Evolutionary conservation across 192 early-diverging fungal genomes (phyloP), one percentile per base, ranked within the genome.

Genomic region (Entomortierella lignicola): DNA sequence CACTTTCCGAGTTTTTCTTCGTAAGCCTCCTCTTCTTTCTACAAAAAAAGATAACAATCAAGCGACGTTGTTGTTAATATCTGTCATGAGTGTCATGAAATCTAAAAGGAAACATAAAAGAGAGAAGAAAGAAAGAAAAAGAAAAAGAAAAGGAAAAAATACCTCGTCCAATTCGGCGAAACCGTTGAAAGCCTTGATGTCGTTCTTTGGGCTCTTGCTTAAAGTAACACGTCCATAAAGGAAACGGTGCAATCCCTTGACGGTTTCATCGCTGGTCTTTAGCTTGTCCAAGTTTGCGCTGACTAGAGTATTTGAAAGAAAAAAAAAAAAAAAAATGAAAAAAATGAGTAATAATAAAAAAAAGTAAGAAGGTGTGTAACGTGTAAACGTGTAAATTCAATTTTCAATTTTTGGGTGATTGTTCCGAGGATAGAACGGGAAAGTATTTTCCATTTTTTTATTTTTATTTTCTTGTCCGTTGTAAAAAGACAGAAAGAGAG

Each of bases 1-100:
- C 75, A 79, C 52, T 70, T 79, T 42, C 75, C 75, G 31, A 79
- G 63, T 62, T 69, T 79, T 47, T 79, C 75, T 27, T 79, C 75
- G 34, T 70, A 37, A 31, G 41, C 2, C 42, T 79, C 75, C 27
- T 79, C 75, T 3, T 79, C 75, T 60, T 79, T 79, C 75, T 77
- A 69, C n/a, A n/a, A n/a, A n/a, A 15, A 20, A 47, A 37, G 34
- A 37, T 37, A 7, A 7, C 34, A 37, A 37, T 37, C 4, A 7
- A 7, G 10, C 34, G 5, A 10, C 5, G 34, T 7, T 37, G 10
- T 37, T 37, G 34, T 37, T 37, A 44, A 18, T 13, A n/a, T n/a
- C n/a, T n/a, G n/a, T n/a, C n/a, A n/a, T n/a, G n/a, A n/a, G n/a
- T n/a, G n/a, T n/a, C n/a, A n/a, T n/a, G n/a, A n/a, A n/a, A n/a